Percentiles rank a stretch among this genome's conserved stretches.
phyloP scores from a whole-genome alignment of 1,139 yeast species.

The Wickerhamiella pararugosa region DNA sequence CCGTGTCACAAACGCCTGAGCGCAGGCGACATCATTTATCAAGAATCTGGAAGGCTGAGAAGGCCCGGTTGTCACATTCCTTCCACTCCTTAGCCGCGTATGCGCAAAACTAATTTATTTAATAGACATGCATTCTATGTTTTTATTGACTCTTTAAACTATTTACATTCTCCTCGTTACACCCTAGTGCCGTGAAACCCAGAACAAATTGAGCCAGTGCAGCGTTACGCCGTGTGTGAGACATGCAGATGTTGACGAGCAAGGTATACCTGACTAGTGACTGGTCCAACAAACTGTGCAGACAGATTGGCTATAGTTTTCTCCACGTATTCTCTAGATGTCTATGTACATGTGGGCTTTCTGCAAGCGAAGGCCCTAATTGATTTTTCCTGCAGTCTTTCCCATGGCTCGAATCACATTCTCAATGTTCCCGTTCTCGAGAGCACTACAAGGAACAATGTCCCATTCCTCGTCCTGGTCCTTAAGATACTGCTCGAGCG shows the following conservation, averaged over 20 bases:
- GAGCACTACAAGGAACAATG: slow-evolving; percentile 74
- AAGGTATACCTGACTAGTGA: too few species aligned
- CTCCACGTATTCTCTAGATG: too few species aligned
- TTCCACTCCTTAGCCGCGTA: slow-evolving; percentile 5
- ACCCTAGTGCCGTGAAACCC: too few species aligned
- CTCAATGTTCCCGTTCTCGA: slow-evolving; percentile 55
- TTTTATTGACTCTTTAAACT: too few species aligned
- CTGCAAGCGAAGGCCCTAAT: too few species aligned
- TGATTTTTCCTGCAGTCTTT: slow-evolving; percentile 33
- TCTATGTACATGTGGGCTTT: too few species aligned
- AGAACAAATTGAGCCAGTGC: too few species aligned
- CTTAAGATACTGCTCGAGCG: slow-evolving; percentile 32
- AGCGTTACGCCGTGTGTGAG: too few species aligned
- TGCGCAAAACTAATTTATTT: slow-evolving; percentile 3
- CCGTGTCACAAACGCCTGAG: slow-evolving; percentile 1
- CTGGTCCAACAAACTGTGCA: too few species aligned
- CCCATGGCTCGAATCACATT: slow-evolving; percentile 58
- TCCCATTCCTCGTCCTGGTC: slow-evolving; percentile 36
- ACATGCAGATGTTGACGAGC: too few species aligned
- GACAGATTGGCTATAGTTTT: too few species aligned
- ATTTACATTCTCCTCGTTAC: too few species aligned
- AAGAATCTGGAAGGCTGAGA: slow-evolving; percentile 5
- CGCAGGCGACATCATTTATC: slow-evolving; percentile 4
- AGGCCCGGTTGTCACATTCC: slow-evolving; percentile 6
- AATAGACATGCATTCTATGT: neutral